Evolutionary conservation across 2,329 filamentous ascomycete genomes (phyloP), one percentile per base, ranked within the genome.

Genomic region (Pseudogymnoascus sp.): DNA sequence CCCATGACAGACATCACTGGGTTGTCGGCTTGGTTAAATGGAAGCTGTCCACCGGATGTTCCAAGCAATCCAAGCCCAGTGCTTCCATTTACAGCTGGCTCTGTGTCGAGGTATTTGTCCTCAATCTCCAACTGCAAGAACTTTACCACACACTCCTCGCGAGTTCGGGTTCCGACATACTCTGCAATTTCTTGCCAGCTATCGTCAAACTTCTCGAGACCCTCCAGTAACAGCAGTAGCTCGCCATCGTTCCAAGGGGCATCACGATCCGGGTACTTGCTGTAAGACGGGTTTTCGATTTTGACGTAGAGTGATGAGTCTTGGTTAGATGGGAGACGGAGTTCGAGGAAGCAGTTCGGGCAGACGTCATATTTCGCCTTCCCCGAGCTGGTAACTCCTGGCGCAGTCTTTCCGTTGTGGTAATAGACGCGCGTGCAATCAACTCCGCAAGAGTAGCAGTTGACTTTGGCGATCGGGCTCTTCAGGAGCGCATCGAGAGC

Each of bases 91-190:
- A 83, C 75, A 9, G 75, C 70, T 6, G 83, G 80, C 70, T 93
- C 88, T 6, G 91, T 86, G 70, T 97, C 93, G 8, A 97, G 80
- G 72, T 97, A 99, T 74, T 96, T 96, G 78, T 97, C 93, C 75
- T 97, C 95, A 65, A 99, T 99, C 69, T 97, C 93, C 37, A 99
- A 81, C 72, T 97, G 92, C 67, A 99, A 76, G 79, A 99, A 99
- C 74, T 97, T 95, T 69, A 97, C 83, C 14, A 97, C 93, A 74
- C 95, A 99, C 77, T 99, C 93, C 75, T 99, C 96, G 61, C 91
- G 84, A 1, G 92, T 96, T 64, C 93, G 88, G 2, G 91, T 96
- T 59, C 90, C 90, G 45, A 99, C 95, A 71, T 97, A 90, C 66
- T 93, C 91, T 1, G 96, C 88, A 67, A 99, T 93, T 70, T 91